phyloP scores from a whole-genome alignment of 345 rosid species.

The Salix caprea region DNA sequence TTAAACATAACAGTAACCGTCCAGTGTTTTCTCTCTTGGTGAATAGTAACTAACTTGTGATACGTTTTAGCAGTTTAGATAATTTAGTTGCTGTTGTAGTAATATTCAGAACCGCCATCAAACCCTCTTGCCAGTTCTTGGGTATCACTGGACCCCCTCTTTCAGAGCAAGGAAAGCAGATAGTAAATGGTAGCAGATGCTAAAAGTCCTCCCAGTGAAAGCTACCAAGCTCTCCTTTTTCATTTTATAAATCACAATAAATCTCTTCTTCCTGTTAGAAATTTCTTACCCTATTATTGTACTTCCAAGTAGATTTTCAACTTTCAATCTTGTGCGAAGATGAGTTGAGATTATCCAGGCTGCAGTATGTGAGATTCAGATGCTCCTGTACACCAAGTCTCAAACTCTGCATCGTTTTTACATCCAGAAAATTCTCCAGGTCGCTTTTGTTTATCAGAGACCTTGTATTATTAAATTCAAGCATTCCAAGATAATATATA shows the following conservation, averaged over 20 bases:
- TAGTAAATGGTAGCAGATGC: background rate
- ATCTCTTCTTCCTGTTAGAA: background rate
- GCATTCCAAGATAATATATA: too few relatives aligned
- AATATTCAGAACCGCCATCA: background rate
- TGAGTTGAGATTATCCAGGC: background rate
- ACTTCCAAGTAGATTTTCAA: too few relatives aligned
- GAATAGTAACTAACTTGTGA: too few relatives aligned
- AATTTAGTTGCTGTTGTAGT: background rate
- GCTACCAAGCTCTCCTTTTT: background rate
- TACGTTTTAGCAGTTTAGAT: too few relatives aligned
- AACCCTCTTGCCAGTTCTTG: background rate
- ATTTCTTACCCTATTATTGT: too few relatives aligned
- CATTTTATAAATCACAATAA: background rate
- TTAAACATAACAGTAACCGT: too few relatives aligned
- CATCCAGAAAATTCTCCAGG: background rate
- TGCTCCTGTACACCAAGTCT: background rate
- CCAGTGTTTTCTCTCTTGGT: too few relatives aligned
- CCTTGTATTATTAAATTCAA: background rate
- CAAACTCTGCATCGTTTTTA: background rate
- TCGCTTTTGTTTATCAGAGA: background rate
- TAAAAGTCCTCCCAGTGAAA: background rate
- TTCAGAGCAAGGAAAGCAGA: background rate
- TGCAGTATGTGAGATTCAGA: background rate
- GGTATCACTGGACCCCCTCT: background rate
- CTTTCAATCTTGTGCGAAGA: background rate